Base-by-base conservation (phyloP, 768 basidiomycete species). In the Phylloporus sp. region DNA sequence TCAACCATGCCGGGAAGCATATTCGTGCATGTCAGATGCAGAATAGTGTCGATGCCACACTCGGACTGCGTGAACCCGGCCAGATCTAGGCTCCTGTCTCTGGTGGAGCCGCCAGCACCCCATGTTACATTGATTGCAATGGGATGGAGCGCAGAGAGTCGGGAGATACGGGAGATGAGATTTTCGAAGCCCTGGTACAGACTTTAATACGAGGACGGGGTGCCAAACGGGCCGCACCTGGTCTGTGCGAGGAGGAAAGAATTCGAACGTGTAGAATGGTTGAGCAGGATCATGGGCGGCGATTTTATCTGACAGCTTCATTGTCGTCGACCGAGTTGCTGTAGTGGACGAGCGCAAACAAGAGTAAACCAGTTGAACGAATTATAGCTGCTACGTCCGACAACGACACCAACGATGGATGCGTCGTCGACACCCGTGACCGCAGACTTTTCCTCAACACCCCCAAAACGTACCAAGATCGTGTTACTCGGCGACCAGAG, bases 1-100 rank as follows among this genome's bases (percentile, higher is more conserved):
- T 97, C 90, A 6, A 99, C 83, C 67, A 86, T 84, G 20, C 92
- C 91, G 59, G 85, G 76, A 61, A 88, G 82, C 88, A 98, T 95
- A 70, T 97, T 97, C 28, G 97, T 97, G 73, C 95, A 98, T 7
- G 95, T 97, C 58, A 99, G 69, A 73, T 99, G 97, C 66, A 99
- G 75, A 54, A 97, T 80, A 1, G 92, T 94, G 59, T 97, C 91
- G 39, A 95, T 72, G 1, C 80, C 83, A 68, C 90, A 80, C 49
- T 84, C 81, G 16, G 75, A 72, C 66, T 93, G 90, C 2, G 82
- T 82, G 49, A 91, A 70, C 11, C 80, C 80, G 0, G 94, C 95
- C 3, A 99, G 80, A 57, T 95, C 93, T 35, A 99, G 73, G 64
- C 84, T 91, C 28, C 88, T 79, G 29, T 94, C 89, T 59, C 81